Conservation (phyloP, 163 green algal species). For the Coccomyxa subellipsoidea region DNA sequence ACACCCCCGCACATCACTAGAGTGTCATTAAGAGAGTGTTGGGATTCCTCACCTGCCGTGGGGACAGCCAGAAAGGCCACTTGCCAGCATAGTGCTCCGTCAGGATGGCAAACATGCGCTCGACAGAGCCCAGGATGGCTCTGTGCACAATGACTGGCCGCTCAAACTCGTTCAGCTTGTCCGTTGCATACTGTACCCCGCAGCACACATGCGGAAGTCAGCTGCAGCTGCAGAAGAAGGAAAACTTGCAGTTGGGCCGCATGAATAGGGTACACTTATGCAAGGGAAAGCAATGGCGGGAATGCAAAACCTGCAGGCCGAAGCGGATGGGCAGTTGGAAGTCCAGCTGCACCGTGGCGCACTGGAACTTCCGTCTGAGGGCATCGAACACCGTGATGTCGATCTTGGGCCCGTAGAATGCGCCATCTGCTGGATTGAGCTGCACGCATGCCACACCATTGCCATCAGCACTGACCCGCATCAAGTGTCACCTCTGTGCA, state of each 20-base stretch:
- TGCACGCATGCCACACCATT: conserved; percentile 16
- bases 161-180: conserved; percentile 31
- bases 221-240: no score
- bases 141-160: conserved; percentile 95
- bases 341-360: conserved; percentile 97
- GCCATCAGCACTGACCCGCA: neutral
- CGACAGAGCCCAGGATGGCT: conserved; percentile 90
- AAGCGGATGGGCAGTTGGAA: conserved; percentile 96
- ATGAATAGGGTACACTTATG: neutral
- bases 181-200: neutral
- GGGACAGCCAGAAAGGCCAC: conserved; percentile 96
- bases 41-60: conserved; percentile 69
- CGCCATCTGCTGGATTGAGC: conserved; percentile 86
- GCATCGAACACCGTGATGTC: conserved; percentile 98
- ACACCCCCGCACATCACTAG: no score
- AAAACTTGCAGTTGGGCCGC: no score
- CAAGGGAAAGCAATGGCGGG: neutral
- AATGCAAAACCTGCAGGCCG: conserved; percentile 39
- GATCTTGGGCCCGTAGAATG: conserved; percentile 99
- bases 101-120: conserved; percentile 99
- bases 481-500: no score
- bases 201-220: neutral
- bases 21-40: neutral
- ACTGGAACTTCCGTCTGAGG: conserved; percentile 95
- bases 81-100: conserved; percentile 97